phyloP scores from a whole-genome alignment of 2,329 filamentous ascomycete genomes.

The Aureobasidium pullulans region DNA sequence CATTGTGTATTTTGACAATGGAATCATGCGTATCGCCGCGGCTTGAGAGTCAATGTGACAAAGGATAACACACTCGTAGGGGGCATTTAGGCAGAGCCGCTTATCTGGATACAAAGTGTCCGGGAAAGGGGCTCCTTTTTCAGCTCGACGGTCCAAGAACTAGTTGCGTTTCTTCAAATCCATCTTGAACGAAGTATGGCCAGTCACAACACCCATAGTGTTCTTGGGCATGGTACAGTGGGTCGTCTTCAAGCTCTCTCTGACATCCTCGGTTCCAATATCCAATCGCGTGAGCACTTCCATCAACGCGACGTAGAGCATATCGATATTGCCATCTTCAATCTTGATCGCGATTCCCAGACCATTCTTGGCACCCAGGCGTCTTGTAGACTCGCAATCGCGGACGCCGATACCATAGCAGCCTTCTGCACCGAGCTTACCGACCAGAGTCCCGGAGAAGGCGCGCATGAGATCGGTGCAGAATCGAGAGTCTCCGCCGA shows the following conservation, averaged over 20 bases:
- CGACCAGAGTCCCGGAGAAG: slow-evolving; percentile 34
- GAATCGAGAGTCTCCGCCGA: slow-evolving; percentile 41
- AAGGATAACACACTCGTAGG: no score
- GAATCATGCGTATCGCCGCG: no score
- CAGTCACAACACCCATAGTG: slow-evolving; percentile 33
- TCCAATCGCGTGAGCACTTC: slow-evolving; percentile 40
- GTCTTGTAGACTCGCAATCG: slow-evolving; percentile 30
- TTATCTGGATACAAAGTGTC: no score
- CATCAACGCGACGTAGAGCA: slow-evolving; percentile 37
- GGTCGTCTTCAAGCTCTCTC: slow-evolving; percentile 27
- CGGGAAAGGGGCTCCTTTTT: no score
- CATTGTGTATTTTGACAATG: no score
- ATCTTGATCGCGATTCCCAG: slow-evolving; percentile 43
- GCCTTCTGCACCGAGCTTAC: slow-evolving; percentile 44
- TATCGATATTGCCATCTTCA: slow-evolving; percentile 40
- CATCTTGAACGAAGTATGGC: slow-evolving; percentile 16
- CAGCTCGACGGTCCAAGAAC: no score
- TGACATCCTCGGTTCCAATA: slow-evolving; percentile 29
- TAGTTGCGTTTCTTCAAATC: not conserved
- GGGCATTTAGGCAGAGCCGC: no score
- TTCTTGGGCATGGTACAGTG: slow-evolving; percentile 31
- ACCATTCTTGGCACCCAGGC: slow-evolving; percentile 28
- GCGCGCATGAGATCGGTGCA: slow-evolving; percentile 40
- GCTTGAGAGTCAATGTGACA: no score
- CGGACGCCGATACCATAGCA: slow-evolving; percentile 42